phyloP scores from a whole-genome alignment of 768 basidiomycete genomes.

The Podaxis pistillaris region DNA sequence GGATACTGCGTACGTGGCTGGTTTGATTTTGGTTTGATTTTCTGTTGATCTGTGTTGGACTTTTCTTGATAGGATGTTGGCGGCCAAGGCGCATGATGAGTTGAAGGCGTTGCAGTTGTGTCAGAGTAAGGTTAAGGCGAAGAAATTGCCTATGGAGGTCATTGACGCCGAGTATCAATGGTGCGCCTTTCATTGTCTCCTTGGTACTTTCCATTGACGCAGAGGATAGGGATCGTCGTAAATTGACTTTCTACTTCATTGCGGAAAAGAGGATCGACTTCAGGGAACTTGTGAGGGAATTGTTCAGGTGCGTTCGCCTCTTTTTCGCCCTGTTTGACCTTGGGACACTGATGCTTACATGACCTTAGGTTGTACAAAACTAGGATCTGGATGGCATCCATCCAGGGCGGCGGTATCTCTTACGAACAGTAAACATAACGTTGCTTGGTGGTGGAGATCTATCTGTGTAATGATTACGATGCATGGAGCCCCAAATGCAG shows the following conservation, averaged over 20 bases:
- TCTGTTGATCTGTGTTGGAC: neutral
- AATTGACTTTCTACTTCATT: slow-evolving; percentile 96
- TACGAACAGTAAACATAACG: slow-evolving; percentile 33
- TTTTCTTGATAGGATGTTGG: slow-evolving; percentile 51
- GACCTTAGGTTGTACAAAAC: slow-evolving; percentile 82
- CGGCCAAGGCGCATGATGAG: slow-evolving; percentile 87
- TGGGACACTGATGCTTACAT: neutral
- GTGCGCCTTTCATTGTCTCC: slow-evolving; percentile 40
- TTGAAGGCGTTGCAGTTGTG: slow-evolving; percentile 88
- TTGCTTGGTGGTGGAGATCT: neutral
- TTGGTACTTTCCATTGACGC: slow-evolving; percentile 3
- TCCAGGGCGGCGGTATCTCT: slow-evolving; percentile 48
- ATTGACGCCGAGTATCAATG: slow-evolving; percentile 99
- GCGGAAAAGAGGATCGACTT: slow-evolving; percentile 96
- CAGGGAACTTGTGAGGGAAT: slow-evolving; percentile 91
- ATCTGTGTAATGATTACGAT: neutral
- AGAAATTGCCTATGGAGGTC: slow-evolving; percentile 97
- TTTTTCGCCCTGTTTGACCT: neutral
- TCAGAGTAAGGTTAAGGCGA: slow-evolving; percentile 87
- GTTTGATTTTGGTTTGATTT: slow-evolving; percentile 4
- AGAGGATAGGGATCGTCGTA: slow-evolving; percentile 83
- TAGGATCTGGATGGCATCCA: slow-evolving; percentile 92
- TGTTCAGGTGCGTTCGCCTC: slow-evolving; percentile 67
- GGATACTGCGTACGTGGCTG: slow-evolving; percentile 65
- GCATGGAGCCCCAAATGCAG: neutral